phyloP scores from a whole-genome alignment of 192 early-diverging fungal genomes.

The Lunasporangiospora selenospora region DNA sequence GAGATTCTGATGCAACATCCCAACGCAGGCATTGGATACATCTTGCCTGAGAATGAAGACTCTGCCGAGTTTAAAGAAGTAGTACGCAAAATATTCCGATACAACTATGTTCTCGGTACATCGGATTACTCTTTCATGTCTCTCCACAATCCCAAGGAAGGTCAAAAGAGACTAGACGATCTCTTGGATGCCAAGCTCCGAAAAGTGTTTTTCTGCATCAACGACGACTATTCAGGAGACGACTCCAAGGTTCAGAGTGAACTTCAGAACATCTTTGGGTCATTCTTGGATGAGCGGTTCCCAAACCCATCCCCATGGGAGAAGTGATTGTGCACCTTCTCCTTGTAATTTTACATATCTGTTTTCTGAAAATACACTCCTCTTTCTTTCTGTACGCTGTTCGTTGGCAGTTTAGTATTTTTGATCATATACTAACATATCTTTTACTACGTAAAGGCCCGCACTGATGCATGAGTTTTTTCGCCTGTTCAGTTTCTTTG shows the following conservation, averaged over 20 bases:
- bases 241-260: slow-evolving; percentile 6
- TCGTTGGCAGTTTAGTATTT: too few species aligned
- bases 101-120: slow-evolving; percentile 40
- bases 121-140: slow-evolving; percentile 41
- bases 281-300: slow-evolving; percentile 32
- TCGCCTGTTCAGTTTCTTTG: too few species aligned
- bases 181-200: background rate
- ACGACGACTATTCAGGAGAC: slow-evolving; percentile 32
- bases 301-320: slow-evolving; percentile 19
- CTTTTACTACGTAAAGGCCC: too few species aligned
- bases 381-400: too few species aligned
- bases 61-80: slow-evolving; percentile 20
- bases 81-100: slow-evolving; percentile 1
- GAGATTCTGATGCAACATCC: slow-evolving; percentile 40
- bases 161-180: slow-evolving; percentile 6
- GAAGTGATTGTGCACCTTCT: too few species aligned
- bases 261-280: slow-evolving; percentile 10
- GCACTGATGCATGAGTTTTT: too few species aligned
- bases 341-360: too few species aligned
- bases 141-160: background rate
- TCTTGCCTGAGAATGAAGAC: slow-evolving; percentile 24
- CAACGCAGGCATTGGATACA: slow-evolving; percentile 18
- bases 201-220: slow-evolving; percentile 42
- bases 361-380: too few species aligned
- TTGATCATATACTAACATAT: too few species aligned